These are phyloP conservation scores for Juglanconis sp. DNA, from an alignment of 2,329 filamentous ascomycete species.

Conservation along the genomic window DNA sequence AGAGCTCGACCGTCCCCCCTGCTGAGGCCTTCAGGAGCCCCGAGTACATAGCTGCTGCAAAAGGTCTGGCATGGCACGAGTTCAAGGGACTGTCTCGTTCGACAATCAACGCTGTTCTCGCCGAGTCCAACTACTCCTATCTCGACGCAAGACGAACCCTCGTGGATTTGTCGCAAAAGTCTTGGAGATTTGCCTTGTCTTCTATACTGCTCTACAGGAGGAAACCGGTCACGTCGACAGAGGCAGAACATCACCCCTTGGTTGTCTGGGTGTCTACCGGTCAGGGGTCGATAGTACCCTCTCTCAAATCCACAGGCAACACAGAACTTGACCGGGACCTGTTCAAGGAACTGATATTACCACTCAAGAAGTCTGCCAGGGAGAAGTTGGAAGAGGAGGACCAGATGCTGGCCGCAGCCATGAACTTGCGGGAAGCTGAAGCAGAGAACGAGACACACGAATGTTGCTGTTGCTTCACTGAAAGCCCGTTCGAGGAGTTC, in stretches of 20 bases:
- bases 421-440: constrained; percentile 60
- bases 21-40: constrained; percentile 66
- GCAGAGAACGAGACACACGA: constrained; percentile 57
- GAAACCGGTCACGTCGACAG: constrained; percentile 50
- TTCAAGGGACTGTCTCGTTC: constrained; percentile 72
- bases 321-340: constrained; percentile 62
- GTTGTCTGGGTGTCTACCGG: constrained; percentile 59
- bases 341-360: constrained; percentile 53
- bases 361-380: constrained; percentile 45
- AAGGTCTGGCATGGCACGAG: constrained; percentile 66
- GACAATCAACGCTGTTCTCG: constrained; percentile 73
- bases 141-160: constrained; percentile 68
- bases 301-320: constrained; percentile 63
- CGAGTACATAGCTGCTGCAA: constrained; percentile 67
- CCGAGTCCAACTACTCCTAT: constrained; percentile 78
- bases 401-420: constrained; percentile 45
- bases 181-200: constrained; percentile 73
- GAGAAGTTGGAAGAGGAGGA: constrained; percentile 49
- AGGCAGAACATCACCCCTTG: constrained; percentile 60
- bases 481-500: constrained; percentile 69
- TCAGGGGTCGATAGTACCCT: constrained; percentile 55
- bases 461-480: constrained; percentile 75
- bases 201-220: constrained; percentile 63
- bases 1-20: constrained; percentile 39
- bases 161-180: constrained; percentile 65